Base-by-base conservation (phyloP, 352 stramenopile genomes). In the Globisporangium acanthophoron region DNA sequence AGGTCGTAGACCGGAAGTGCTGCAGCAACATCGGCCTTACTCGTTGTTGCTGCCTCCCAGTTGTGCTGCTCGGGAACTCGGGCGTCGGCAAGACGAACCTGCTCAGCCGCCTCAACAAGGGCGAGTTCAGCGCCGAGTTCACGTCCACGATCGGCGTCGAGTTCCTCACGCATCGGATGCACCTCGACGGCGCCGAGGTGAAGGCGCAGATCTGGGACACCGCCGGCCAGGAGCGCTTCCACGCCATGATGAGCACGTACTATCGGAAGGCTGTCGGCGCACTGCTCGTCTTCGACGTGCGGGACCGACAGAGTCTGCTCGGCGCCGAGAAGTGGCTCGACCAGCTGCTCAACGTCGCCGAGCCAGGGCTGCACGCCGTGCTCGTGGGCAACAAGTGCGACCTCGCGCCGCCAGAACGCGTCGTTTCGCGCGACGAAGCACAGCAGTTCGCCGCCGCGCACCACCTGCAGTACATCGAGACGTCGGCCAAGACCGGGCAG, bases 171-270 rank as follows among this genome's bases (percentile, higher is more conserved):
- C 85, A 94, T 59, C 58, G 71, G n/a, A 81, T 90, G 35, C 68
- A 79, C 16, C 70, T 93, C 49, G 77, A 92, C 39, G 73, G 75
- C 29, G 58, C 61, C 5, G 81, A 85, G 21, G 76, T 95, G 29
- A 94, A 94, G 63, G 85, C 85, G 0, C 80, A 94, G 61, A 96
- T 96, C 59, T 96, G 87, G 87, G 87, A 96, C 57, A 96, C 86
- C 0, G 86, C 86, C 5, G 86, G 86, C 1, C 86, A 94, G 35
- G 86, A 96, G 61, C 80, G 82, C 31, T 96, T 92, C 71, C 83
- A 91, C 53, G 78, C 83, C 16, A 96, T 94, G 83, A 94, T 94
- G 85, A 74, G 80, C 11, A 94, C 87, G 4, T 96, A 94, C 65
- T 96, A 96, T 58, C 80, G 87, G 45, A 94, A 92, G 57, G 78